Evolutionary conservation across 2,329 filamentous ascomycete species (phyloP), one percentile per base, ranked within the genome.

Genomic region (Nemania diffusa): DNA sequence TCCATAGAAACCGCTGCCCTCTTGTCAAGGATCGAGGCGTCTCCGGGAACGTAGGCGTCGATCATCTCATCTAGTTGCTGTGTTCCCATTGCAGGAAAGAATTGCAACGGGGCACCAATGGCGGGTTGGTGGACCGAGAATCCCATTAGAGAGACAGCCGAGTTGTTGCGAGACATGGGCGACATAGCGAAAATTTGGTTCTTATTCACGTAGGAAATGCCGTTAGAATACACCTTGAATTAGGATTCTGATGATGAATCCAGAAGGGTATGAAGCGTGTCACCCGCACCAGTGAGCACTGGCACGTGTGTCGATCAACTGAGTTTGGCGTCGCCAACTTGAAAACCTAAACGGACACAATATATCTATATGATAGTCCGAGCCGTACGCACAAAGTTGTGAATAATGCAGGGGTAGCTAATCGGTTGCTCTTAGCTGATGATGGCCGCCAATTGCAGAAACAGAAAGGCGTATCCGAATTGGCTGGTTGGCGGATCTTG

Each of bases 11-110:
- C 80, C 53, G 81, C 78, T 57, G 86, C 84, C 32, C 87, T 83
- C 83, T 90, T 90, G 73, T 89, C 86, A 73, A 84, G 80, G 73
- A 87, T 84, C 27, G 85, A 81, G 57, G 80, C 82, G 57, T 84
- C 74, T 57, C 87, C 86, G 53, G 85, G 79, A 57, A 90, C 77
- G 76, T 88, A 89, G 69, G 84, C 82, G 76, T 88, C 80, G 73
- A 91, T 84, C 76, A 90, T 79, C 60, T 85, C 80, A 73, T 90
- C 87, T 60, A 90, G 83, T 77, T 92, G 84, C 79, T 86, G 73
- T 68, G 85, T 82, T 75, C 90, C 81, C 79, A 93, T 81, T 74
- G 90, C 80, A 81, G 92, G 85, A 77, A 89, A 79, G 85, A 93
- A 89, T 79, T 93, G 82, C 64, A 90, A 81, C 68, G 84, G 79